Percentiles rank a stretch among this genome's conserved stretches.
phyloP scores from a whole-genome alignment of 495 filamentous ascomycete genomes.

The Penicillium crystallinum region DNA sequence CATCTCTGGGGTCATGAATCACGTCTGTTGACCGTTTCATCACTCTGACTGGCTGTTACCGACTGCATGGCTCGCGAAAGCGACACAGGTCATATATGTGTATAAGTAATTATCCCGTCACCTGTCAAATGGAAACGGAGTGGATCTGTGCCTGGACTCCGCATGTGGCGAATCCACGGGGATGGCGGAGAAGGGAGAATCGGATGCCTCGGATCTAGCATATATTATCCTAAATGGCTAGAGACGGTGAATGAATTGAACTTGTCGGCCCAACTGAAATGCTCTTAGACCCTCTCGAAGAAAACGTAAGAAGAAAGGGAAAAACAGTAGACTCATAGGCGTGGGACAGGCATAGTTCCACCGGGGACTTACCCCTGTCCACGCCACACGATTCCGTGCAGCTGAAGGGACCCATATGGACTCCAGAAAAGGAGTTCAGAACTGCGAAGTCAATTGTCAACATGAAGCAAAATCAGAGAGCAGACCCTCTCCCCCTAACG shows the following conservation, averaged over 20 bases:
- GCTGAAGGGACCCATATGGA: conserved; percentile 15
- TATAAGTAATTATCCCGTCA: background rate
- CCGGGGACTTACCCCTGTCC: background rate
- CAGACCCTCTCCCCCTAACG: background rate
- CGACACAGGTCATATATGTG: background rate
- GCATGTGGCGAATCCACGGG: conserved; percentile 5
- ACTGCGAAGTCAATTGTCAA: background rate
- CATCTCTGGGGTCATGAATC: background rate
- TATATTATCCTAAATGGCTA: background rate
- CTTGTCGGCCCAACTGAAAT: background rate
- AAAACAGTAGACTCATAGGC: too few relatives aligned
- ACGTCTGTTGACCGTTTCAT: background rate
- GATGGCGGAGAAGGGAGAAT: background rate
- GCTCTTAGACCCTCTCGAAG: background rate
- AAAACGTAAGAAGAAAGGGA: background rate
- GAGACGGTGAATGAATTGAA: background rate
- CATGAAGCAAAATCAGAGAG: background rate
- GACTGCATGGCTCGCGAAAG: background rate
- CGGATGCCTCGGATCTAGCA: background rate
- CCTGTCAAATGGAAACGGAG: conserved; percentile 8
- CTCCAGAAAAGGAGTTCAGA: conserved; percentile 18
- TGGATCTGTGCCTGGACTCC: background rate
- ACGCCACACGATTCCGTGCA: conserved; percentile 13
- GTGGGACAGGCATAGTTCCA: background rate
- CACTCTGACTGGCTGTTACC: background rate